Conservation (phyloP, 352 stramenopile species). For the Globisporangium ultimum region DNA sequence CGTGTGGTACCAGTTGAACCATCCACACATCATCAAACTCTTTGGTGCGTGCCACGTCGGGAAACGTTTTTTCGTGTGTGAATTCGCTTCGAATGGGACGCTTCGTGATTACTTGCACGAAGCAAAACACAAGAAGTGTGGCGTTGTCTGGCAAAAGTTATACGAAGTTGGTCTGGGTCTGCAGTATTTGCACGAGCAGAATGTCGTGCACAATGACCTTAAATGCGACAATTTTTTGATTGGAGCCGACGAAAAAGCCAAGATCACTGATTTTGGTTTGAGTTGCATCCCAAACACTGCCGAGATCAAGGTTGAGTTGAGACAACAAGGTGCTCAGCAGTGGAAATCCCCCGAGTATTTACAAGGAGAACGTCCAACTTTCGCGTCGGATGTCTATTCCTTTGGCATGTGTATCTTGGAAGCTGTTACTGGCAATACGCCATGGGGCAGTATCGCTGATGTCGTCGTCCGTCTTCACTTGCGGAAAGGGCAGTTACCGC, state of each 20-base stretch:
- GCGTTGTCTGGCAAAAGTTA: constrained; percentile 11
- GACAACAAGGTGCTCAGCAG: neutral
- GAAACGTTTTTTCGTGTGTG: constrained; percentile 20
- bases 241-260: constrained; percentile 14
- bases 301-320: neutral
- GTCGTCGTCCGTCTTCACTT: neutral
- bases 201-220: constrained; percentile 21
- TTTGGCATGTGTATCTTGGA: constrained; percentile 18
- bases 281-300: neutral
- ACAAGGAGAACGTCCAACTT: neutral
- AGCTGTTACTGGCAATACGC: constrained; percentile 6
- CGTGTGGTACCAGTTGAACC: constrained; percentile 19
- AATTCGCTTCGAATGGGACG: constrained; percentile 17
- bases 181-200: constrained; percentile 18
- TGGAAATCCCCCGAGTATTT: constrained; percentile 5
- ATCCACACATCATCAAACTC: constrained; percentile 21
- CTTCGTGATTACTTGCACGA: constrained; percentile 3
- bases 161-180: constrained; percentile 17
- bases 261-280: constrained; percentile 22
- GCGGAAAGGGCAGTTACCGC: neutral
- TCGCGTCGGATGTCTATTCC: constrained; percentile 8
- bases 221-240: constrained; percentile 23
- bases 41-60: constrained; percentile 24
- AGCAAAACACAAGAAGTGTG: neutral
- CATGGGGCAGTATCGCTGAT: neutral